Conservation (phyloP, 2,329 filamentous ascomycete species). For the Kalmusia sp. region DNA sequence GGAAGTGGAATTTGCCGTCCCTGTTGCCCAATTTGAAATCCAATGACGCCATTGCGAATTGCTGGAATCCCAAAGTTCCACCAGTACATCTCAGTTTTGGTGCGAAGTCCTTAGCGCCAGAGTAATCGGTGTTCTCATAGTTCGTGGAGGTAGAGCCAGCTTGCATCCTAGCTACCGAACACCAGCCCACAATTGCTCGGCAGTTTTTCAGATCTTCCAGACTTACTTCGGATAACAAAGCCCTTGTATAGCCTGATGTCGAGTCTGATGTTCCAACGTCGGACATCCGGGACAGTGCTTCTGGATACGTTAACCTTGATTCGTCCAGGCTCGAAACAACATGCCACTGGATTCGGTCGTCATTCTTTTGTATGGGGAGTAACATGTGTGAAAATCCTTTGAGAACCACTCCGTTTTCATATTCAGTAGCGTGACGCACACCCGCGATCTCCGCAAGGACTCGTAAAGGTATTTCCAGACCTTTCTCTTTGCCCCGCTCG, state of each 20-base stretch:
- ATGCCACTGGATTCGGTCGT: conserved; percentile 24
- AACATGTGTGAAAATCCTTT: conserved; percentile 25
- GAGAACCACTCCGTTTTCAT: conserved; percentile 20
- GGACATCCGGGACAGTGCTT: conserved; percentile 10
- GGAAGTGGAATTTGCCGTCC: conserved; percentile 23
- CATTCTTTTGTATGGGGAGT: conserved; percentile 13
- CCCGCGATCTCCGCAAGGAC: conserved; percentile 20
- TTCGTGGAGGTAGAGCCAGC: conserved; percentile 14
- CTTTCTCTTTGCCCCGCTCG: conserved; percentile 13
- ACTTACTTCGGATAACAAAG: conserved; percentile 12
- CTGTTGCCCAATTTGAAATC: conserved; percentile 20
- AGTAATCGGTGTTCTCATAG: conserved; percentile 27
- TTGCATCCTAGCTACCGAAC: conserved; percentile 6
- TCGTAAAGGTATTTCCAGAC: conserved; percentile 20
- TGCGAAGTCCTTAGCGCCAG: conserved; percentile 12
- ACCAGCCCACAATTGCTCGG: conserved; percentile 25
- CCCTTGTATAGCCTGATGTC: too few relatives aligned
- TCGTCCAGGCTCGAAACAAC: conserved; percentile 13
- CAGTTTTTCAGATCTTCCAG: conserved; percentile 11
- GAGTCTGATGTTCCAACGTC: too few relatives aligned
- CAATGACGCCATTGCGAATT: conserved; percentile 16
- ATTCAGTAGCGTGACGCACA: conserved; percentile 19
- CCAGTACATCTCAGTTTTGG: conserved; percentile 10
- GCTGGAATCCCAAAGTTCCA: conserved; percentile 21
- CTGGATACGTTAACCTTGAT: conserved; percentile 18